Conservation (phyloP, 306 rosid species). For the Quillaja saponaria region DNA sequence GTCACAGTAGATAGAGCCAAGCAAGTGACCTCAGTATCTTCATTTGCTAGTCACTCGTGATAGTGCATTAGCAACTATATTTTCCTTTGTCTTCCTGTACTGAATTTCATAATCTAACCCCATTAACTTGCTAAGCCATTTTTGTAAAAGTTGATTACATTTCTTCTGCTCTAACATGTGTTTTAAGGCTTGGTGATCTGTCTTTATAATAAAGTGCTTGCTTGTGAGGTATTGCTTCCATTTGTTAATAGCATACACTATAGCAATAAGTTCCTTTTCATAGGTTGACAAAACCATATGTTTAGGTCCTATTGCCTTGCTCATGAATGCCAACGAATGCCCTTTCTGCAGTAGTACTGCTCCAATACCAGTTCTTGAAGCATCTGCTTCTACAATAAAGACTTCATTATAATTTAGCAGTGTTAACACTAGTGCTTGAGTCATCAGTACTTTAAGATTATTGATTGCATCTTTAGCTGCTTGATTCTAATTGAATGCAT, state of each 20-base stretch:
- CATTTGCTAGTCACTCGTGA: background rate
- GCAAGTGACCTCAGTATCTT: no score
- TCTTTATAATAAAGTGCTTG: background rate
- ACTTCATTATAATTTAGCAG: background rate
- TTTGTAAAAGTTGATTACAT: background rate
- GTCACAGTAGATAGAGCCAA: background rate
- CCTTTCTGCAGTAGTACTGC: background rate
- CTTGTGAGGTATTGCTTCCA: background rate
- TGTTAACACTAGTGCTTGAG: background rate
- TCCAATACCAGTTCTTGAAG: background rate
- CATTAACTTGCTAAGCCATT: background rate
- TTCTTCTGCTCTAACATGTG: background rate
- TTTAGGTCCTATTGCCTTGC: background rate
- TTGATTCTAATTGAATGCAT: background rate
- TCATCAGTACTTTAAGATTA: background rate
- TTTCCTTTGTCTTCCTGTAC: background rate
- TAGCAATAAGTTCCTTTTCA: background rate
- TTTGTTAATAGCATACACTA: background rate
- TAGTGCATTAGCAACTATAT: background rate
- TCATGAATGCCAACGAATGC: background rate
- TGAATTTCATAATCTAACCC: background rate
- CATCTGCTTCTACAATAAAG: background rate
- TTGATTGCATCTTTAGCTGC: background rate
- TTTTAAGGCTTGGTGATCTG: background rate
- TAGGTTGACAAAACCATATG: background rate